Conservation (phyloP, 2,329 filamentous ascomycete species). For the Sclerotinia spermophila region DNA sequence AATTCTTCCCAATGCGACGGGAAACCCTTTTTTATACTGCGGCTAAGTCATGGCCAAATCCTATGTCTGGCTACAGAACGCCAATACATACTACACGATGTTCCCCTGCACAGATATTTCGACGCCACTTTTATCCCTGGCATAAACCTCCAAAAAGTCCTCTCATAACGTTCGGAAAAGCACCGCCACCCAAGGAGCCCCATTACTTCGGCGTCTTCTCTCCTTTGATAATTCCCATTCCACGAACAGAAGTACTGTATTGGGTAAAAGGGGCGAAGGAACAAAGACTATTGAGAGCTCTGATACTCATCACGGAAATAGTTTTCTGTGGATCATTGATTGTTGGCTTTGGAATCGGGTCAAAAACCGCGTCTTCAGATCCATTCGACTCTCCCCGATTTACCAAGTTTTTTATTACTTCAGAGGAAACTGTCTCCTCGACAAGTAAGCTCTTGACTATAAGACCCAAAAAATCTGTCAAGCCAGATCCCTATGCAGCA, state of each 20-base stretch:
- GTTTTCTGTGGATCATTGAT: not conserved
- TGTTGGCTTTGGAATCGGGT: not conserved
- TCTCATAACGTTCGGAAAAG: not conserved
- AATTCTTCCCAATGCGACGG: not conserved
- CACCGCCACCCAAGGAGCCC: not conserved
- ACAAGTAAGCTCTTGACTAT: conserved; percentile 68
- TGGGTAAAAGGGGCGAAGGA: not conserved
- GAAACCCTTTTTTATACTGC: not conserved
- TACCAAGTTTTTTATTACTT: conserved; percentile 60
- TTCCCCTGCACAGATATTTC: not conserved
- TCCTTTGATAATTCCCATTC: not conserved
- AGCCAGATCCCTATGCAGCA: conserved; percentile 38
- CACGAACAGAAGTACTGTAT: not conserved
- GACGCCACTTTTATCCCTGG: not conserved
- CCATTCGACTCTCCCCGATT: conserved; percentile 58
- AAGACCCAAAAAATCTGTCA: conserved; percentile 37
- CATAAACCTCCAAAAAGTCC: not conserved
- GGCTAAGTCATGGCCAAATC: not conserved
- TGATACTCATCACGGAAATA: not conserved
- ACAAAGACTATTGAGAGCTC: not conserved
- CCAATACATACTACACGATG: not conserved
- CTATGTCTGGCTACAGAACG: not conserved
- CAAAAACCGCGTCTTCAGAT: not conserved
- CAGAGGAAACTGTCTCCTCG: conserved; percentile 59
- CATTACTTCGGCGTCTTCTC: not conserved